Evolutionary conservation across 176 grass and related monocot species (phyloP), one percentile per base, ranked within the genome.

Genomic region (Bromus sterilis): DNA sequence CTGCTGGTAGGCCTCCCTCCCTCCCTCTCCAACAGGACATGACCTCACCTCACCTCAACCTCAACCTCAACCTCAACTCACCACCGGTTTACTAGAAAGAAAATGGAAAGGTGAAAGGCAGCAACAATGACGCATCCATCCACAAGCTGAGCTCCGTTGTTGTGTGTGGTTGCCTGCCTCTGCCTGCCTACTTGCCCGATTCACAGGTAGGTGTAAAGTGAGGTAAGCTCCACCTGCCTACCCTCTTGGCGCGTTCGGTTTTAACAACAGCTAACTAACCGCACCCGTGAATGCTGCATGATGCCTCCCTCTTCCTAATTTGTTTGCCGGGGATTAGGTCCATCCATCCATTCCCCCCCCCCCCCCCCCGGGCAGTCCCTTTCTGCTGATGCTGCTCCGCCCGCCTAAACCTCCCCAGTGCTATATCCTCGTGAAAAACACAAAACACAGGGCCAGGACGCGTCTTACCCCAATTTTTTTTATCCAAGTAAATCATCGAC

Each of bases 161-260:
- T 18, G 65, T 71, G 64, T 9, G 56, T 9, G 7, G 10, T 16
- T 55, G 64, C 36, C 66, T 66, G 63, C 63, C 74, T 78, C n/a
- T n/a, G n/a, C n/a, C 5, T 36, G 72, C 76, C 39, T 67, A 31
- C 53, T 23, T 23, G 21, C 53, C 53, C 21, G 69, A 73, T 73
- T 73, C 69, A 66, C 1, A 88, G 86, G 86, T 91, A 88, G 89
- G 91, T 97, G 86, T 87, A 97, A 91, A 97, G 91, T 84, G 84
- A 85, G 91, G 84, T 80, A 71, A 71, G 86, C 42, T 40, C 64
- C 56, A 37, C 83, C 68, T 71, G 66, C 70, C 58, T 66, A 33
- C 78, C 62, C 84, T 49, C 88, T 25, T 80, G 60, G 41, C 15
- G 60, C 34, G 33, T 57, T 65, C 66, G 21, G 75, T 79, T 82